Conservation (phyloP, 2,329 filamentous ascomycete species). For the Aspergillus sp. region DNA sequence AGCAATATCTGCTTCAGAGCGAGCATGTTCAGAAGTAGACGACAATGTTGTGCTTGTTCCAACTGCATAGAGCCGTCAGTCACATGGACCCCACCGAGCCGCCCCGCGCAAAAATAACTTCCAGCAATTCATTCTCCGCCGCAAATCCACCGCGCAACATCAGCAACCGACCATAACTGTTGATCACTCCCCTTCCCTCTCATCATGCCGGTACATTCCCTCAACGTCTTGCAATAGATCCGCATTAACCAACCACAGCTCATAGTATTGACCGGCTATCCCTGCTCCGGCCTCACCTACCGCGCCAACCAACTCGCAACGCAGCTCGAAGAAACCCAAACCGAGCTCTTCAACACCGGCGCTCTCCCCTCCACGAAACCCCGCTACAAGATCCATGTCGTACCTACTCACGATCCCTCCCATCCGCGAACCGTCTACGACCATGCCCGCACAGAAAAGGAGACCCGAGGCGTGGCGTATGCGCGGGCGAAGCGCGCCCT, state of each 20-base stretch:
- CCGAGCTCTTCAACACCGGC: constrained; percentile 45
- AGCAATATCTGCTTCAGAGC: too few relatives aligned
- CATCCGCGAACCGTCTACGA: constrained; percentile 57
- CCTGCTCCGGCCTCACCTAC: constrained; percentile 64
- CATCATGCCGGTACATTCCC: constrained; percentile 32
- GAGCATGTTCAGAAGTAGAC: too few relatives aligned
- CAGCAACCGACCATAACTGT: constrained; percentile 19
- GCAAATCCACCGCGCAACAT: constrained; percentile 8
- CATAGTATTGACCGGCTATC: constrained; percentile 64
- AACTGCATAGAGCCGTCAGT: not conserved
- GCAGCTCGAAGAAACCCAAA: constrained; percentile 51
- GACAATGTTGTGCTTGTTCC: too few relatives aligned
- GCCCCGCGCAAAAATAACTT: constrained; percentile 15
- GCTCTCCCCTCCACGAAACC: constrained; percentile 45
- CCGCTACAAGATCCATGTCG: constrained; percentile 46
- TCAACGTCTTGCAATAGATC: not conserved
- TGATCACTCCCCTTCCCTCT: constrained; percentile 4
- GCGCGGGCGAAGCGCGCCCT: constrained; percentile 63
- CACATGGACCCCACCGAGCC: constrained; percentile 8
- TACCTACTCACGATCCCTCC: constrained; percentile 43
- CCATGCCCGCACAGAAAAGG: constrained; percentile 62
- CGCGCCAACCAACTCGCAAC: constrained; percentile 60
- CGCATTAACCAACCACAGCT: constrained; percentile 46
- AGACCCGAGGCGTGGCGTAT: constrained; percentile 63
- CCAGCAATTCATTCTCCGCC: not conserved